Conservation (phyloP, 805 yeast species). For the Metschnikowia amazonensis region DNA sequence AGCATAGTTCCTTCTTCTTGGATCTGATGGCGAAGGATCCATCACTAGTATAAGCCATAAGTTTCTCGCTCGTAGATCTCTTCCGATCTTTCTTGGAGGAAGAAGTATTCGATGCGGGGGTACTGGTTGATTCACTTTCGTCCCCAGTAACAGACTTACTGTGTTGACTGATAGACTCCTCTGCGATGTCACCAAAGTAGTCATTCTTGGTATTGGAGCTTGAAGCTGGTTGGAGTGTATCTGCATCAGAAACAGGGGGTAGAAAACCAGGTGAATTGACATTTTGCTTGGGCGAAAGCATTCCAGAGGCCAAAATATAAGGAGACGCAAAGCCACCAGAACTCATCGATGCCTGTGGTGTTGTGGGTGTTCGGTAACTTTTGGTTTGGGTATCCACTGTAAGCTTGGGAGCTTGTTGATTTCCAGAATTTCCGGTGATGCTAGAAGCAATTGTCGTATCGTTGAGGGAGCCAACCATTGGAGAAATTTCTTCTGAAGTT, state of each 20-base stretch:
- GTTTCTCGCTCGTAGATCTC: conserved; percentile 24
- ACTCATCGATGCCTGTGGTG: conserved; percentile 30
- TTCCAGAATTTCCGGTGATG: conserved; percentile 12
- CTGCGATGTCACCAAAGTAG: conserved; percentile 12
- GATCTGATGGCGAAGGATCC: conserved; percentile 36
- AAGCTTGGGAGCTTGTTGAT: conserved; percentile 24
- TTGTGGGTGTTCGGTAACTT: conserved; percentile 32
- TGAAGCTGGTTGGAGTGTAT: conserved; percentile 13
- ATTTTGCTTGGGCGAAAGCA: conserved; percentile 46
- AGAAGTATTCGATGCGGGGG: conserved; percentile 6
- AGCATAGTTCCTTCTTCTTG: conserved; percentile 20
- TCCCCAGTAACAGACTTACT: neutral
- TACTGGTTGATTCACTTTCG: neutral
- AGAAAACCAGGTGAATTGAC: conserved; percentile 3
- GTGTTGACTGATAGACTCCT: neutral
- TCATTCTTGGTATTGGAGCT: conserved; percentile 8
- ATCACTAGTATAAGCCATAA: conserved; percentile 41
- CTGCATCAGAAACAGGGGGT: conserved; percentile 5
- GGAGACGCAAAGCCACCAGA: conserved; percentile 62
- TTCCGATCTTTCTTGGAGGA: conserved; percentile 5
- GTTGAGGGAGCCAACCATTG: conserved; percentile 28
- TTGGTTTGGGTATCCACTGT: conserved; percentile 29
- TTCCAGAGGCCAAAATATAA: conserved; percentile 60
- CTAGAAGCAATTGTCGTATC: conserved; percentile 31
- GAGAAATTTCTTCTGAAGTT: conserved; percentile 26